Conservation (phyloP, 2,329 filamentous ascomycete species). For the Colletotrichum tropicale region DNA sequence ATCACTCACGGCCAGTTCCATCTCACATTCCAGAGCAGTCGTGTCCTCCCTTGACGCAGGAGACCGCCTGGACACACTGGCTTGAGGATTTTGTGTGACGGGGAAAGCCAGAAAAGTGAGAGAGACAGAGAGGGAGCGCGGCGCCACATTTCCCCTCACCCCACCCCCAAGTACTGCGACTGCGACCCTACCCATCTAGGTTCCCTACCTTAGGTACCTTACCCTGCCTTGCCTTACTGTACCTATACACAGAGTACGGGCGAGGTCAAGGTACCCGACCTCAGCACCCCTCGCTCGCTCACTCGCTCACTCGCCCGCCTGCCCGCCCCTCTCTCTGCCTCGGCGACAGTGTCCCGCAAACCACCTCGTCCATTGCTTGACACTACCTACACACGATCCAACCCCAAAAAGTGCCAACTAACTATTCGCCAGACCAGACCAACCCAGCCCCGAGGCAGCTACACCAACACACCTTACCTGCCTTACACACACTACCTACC, state of each 20-base stretch:
- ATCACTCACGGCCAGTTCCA: not conserved
- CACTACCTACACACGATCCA: not conserved
- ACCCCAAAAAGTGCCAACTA: slow-evolving; percentile 8
- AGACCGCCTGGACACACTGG: not conserved
- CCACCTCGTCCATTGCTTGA: slow-evolving; percentile 9
- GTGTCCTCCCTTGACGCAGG: not conserved
- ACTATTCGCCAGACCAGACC: slow-evolving; percentile 17
- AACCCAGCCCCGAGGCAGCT: slow-evolving; percentile 13
- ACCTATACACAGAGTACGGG: too few relatives aligned
- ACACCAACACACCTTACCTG: too few relatives aligned
- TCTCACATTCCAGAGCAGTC: not conserved
- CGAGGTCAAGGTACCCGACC: not conserved
- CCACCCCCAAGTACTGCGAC: not conserved
- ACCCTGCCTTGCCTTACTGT: not conserved
- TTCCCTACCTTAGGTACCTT: not conserved
- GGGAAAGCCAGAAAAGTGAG: not conserved
- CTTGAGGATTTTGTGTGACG: not conserved
- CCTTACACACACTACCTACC: not conserved
- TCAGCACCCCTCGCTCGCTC: not conserved
- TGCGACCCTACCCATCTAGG: not conserved
- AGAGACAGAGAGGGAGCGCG: not conserved
- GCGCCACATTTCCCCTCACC: not conserved
- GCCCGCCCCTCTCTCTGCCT: not conserved
- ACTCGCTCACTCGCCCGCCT: not conserved
- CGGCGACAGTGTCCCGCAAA: slow-evolving; percentile 11